Evolutionary conservation across 169 alveolate genomes (phyloP), one percentile per base, ranked within the genome.

Genomic region (Plasmodium billcollinsi): DNA sequence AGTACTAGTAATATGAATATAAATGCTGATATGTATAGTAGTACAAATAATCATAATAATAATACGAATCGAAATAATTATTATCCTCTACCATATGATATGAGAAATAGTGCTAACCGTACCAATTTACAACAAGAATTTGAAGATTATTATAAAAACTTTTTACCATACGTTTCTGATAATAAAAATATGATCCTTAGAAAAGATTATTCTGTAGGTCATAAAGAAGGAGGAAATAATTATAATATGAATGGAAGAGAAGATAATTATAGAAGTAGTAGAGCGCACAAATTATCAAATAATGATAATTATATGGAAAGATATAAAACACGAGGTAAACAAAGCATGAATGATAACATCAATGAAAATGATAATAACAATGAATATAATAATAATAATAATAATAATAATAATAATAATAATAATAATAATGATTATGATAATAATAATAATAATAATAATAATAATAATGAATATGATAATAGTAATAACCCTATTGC

Each of bases 101-200:
- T 59, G 12, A 4, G n/a, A 5, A 78, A 56, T 24, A 59, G 1
- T 29, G 8, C 9, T 2, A 78, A 43, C n/a, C 47, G 56, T 5
- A 78, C 89, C 1, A 78, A 66, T 26, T n/a, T 78, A 26, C 89
- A 78, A 18, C 89, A 78, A 21, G 89, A 78, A 66, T 78, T 78
- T 66, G 89, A 78, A 66, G 89, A 78, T n/a, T 78, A 78, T 15
- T 78, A 78, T 66, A 78, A 78, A 33, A 78, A 78, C 58, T 78
- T 63, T 70, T 71, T 78, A 29, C 66, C 8, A 12, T 24, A 29
- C 8, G 89, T 52, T 63, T 26, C 49, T 21, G 80, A 56, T 56
- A 50, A 52, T 15, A 78, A 66, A 18, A 63, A 65, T 50, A 52
- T 78, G 62, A 8, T 78, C 3, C 24, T 78, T 45, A 45, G 72